These are phyloP conservation scores for Beauveria varroae DNA, from an alignment of 2,329 filamentous ascomycete species.

Conservation along the genomic window DNA sequence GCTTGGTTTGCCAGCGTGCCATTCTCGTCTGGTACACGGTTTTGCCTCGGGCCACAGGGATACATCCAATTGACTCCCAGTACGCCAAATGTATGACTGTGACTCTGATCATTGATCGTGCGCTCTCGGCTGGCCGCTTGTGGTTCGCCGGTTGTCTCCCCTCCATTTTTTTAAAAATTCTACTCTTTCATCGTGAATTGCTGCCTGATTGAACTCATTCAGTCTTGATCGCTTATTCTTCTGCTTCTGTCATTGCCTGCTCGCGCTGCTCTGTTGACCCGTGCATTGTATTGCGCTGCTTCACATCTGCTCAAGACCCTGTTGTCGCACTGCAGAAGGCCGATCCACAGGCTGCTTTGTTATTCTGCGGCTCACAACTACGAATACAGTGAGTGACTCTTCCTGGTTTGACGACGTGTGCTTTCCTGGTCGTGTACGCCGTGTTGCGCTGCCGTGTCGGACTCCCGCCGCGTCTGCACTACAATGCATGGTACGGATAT, in stretches of 20 bases:
- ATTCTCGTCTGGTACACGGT: background rate
- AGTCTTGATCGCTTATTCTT: background rate
- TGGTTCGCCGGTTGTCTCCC: background rate
- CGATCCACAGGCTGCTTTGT: background rate
- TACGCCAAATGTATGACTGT: background rate
- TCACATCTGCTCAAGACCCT: background rate
- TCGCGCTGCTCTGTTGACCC: background rate
- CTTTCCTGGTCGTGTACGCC: background rate
- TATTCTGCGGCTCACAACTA: background rate
- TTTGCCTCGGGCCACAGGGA: background rate
- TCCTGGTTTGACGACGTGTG: background rate
- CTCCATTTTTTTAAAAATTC: background rate
- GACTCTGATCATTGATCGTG: background rate
- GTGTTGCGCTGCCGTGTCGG: background rate
- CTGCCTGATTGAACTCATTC: background rate
- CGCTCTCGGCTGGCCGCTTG: background rate
- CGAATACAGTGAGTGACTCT: background rate
- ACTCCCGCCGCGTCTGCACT: background rate
- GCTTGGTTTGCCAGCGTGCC: background rate
- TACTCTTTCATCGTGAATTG: background rate
- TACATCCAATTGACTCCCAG: background rate
- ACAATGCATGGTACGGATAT: background rate
- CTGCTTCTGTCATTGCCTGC: background rate
- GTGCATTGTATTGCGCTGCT: slow-evolving; percentile 2
- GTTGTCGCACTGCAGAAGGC: background rate